Evolutionary conservation across 331 rosid species (phyloP).

Genomic region (Telfairia occidentalis): DNA sequence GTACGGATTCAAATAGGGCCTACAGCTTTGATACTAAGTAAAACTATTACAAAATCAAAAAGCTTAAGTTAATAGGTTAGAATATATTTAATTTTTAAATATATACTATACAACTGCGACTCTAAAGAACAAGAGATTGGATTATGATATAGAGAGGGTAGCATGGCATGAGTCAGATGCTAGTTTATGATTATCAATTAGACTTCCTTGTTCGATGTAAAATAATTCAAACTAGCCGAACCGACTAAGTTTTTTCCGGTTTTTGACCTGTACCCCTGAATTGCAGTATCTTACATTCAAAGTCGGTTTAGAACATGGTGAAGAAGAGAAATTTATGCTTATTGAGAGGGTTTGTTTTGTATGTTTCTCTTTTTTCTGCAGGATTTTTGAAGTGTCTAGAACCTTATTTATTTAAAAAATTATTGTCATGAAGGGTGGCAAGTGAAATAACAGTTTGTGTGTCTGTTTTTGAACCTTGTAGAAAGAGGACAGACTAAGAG

Average conservation of each 20-base stretch:
- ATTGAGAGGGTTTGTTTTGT: not conserved
- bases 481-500: slow-evolving; percentile 76
- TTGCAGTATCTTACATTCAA: not conserved
- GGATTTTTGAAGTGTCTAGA: not conserved
- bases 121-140: not conserved
- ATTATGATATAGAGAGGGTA: not conserved
- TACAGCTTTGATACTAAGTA: not conserved
- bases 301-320: not conserved
- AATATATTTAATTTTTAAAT: not conserved
- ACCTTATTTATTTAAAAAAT: not conserved
- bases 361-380: not conserved
- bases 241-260: not conserved
- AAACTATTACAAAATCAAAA: not conserved
- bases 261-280: not conserved
- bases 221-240: not conserved
- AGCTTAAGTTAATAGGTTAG: not conserved
- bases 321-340: not conserved
- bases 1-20: not conserved
- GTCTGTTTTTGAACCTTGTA: slow-evolving; percentile 19
- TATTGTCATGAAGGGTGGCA: not conserved
- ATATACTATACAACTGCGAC: not conserved
- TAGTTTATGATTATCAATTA: too few species aligned
- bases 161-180: not conserved
- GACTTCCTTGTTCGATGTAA: not conserved
- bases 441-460: not conserved